These are phyloP conservation scores for Colletotrichum sansevieriae DNA, from an alignment of 2,329 filamentous ascomycete species.

Conservation along the genomic window DNA sequence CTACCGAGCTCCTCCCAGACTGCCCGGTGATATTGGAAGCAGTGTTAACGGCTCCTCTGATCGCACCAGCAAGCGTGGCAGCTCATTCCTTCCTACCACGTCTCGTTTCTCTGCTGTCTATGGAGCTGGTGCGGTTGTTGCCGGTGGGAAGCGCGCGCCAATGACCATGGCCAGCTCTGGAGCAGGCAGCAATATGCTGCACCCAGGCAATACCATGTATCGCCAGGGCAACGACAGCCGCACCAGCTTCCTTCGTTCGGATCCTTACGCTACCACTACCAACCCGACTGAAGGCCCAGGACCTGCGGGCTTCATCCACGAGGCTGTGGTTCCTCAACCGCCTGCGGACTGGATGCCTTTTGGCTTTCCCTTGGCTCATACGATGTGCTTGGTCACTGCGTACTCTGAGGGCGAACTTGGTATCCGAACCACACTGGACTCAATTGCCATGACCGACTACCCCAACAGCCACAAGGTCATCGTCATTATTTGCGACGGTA, in stretches of 20 bases:
- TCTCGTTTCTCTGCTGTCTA: constrained; percentile 95
- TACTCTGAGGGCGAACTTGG: constrained; percentile 97
- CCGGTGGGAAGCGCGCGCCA: constrained; percentile 68
- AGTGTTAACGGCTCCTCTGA: constrained; percentile 74
- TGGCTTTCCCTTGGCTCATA: constrained; percentile 92
- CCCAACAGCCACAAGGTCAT: constrained; percentile 99
- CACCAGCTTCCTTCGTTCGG: constrained; percentile 73
- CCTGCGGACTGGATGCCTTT: constrained; percentile 98
- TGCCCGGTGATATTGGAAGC: constrained; percentile 80
- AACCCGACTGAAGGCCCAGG: constrained; percentile 77
- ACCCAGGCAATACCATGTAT: constrained; percentile 77
- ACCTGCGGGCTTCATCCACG: constrained; percentile 95
- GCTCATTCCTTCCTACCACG: constrained; percentile 89
- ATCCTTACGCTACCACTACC: constrained; percentile 67
- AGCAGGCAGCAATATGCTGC: constrained; percentile 78
- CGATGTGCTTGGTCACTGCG: constrained; percentile 93
- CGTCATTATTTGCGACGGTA: constrained; percentile 94
- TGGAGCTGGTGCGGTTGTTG: constrained; percentile 72
- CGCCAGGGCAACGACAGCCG: constrained; percentile 73
- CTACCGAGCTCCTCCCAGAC: constrained; percentile 87
- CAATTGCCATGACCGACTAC: constrained; percentile 96
- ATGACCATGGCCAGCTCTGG: constrained; percentile 97
- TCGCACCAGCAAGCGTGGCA: constrained; percentile 82
- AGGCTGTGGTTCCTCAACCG: constrained; percentile 94
- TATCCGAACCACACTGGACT: constrained; percentile 93